Conservation (phyloP, 2,329 filamentous ascomycete species). For the Aureobasidium namibiae region DNA sequence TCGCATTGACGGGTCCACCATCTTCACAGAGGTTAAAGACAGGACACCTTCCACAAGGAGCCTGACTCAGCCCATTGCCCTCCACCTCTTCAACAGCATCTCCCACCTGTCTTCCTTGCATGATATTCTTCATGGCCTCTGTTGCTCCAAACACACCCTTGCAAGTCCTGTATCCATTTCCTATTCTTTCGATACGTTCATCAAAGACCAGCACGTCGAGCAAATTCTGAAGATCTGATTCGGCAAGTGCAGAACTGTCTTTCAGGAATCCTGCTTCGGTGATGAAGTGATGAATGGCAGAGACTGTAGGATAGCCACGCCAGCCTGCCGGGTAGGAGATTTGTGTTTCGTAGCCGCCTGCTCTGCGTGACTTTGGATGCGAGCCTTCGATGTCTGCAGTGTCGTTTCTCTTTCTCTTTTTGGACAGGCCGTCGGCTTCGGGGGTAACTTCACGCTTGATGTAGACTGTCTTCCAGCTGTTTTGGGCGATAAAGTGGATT, state of each 20-base stretch:
- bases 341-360: slow-evolving; percentile 20
- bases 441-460: slow-evolving; percentile 15
- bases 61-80: slow-evolving; percentile 73
- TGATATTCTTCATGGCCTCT: slow-evolving; percentile 14
- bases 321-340: slow-evolving; percentile 24
- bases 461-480: slow-evolving; percentile 58
- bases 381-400: slow-evolving; percentile 25
- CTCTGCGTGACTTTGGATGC: slow-evolving; percentile 22
- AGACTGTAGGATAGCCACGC: slow-evolving; percentile 69
- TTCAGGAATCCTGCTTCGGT: slow-evolving; percentile 61
- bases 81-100: slow-evolving; percentile 35
- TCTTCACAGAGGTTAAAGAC: slow-evolving; percentile 90
- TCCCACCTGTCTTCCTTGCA: slow-evolving; percentile 15
- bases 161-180: slow-evolving; percentile 42
- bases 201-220: slow-evolving; percentile 86
- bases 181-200: slow-evolving; percentile 63
- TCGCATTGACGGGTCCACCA: slow-evolving; percentile 80
- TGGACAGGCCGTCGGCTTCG: slow-evolving; percentile 13
- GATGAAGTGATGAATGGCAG: slow-evolving; percentile 68
- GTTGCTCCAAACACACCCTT: slow-evolving; percentile 23
- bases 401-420: slow-evolving; percentile 26
- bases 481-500: slow-evolving; percentile 61
- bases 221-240: slow-evolving; percentile 74
- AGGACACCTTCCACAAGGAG: slow-evolving; percentile 84
- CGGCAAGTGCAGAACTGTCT: slow-evolving; percentile 45